Evolutionary conservation across 176 grass and related monocot genomes (phyloP).

Genomic region (Poa pratensis): DNA sequence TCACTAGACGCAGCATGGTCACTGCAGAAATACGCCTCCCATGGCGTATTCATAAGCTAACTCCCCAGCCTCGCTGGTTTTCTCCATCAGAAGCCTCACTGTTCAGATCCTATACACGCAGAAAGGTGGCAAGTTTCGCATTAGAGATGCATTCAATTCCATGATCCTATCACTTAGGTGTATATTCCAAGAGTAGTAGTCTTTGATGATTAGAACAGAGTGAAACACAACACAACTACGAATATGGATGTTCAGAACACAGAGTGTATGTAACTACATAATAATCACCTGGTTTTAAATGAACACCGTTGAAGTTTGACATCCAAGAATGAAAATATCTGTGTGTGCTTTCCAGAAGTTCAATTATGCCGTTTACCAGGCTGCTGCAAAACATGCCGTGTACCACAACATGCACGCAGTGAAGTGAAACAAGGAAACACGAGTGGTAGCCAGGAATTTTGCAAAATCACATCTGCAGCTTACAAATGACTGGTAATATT

Average conservation of each 20-base stretch:
- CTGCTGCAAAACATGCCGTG: conserved; percentile 80
- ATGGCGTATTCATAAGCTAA: conserved; percentile 50
- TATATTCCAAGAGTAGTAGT: neutral
- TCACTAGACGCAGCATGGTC: conserved; percentile 53
- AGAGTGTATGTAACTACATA: neutral
- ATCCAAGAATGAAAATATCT: conserved; percentile 68
- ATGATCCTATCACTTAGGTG: neutral
- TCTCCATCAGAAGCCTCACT: conserved; percentile 51
- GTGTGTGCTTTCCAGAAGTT: conserved; percentile 83
- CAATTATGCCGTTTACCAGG: conserved; percentile 75
- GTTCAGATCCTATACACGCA: conserved; percentile 46
- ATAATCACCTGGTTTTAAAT: conserved; percentile 78
- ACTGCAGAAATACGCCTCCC: conserved; percentile 37
- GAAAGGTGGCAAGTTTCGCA: neutral
- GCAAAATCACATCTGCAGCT: conserved; percentile 81
- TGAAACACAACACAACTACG: neutral
- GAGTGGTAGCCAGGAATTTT: neutral
- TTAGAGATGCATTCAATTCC: conserved; percentile 13
- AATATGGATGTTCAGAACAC: conserved; percentile 13
- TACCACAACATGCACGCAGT: conserved; percentile 35
- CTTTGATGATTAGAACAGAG: neutral
- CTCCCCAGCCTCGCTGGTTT: conserved; percentile 42
- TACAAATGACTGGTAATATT: conserved; percentile 64
- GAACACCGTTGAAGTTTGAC: conserved; percentile 74
- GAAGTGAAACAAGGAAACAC: neutral